phyloP scores from a whole-genome alignment of 1,284 basidiomycete species.

The Ustilago tritici region DNA sequence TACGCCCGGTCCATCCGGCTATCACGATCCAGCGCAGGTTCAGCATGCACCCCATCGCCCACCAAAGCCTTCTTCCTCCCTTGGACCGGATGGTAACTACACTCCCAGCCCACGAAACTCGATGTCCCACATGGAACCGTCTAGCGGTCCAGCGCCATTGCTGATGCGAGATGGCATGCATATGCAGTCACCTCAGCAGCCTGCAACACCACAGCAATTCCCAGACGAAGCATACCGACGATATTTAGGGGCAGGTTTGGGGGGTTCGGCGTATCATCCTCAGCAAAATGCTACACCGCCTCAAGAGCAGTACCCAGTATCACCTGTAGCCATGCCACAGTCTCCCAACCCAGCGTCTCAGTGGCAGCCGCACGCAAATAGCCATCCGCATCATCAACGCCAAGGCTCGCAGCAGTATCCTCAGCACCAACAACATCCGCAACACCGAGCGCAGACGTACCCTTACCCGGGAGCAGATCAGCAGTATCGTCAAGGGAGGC shows the following conservation, averaged over 20 bases:
- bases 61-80: constrained; percentile 33
- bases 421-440: constrained; percentile 19
- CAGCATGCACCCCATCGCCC: constrained; percentile 37
- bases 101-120: constrained; percentile 23
- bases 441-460: constrained; percentile 26
- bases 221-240: constrained; percentile 13
- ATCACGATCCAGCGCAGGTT: constrained; percentile 15
- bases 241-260: constrained; percentile 10
- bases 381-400: constrained; percentile 4
- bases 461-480: constrained; percentile 17
- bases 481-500: constrained; percentile 1
- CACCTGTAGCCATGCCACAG: constrained; percentile 10
- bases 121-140: constrained; percentile 10
- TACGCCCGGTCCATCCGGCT: constrained; percentile 9
- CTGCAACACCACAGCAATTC: constrained; percentile 3
- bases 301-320: constrained; percentile 14
- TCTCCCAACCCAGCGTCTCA: constrained; percentile 9
- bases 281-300: constrained; percentile 3
- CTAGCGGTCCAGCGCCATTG: constrained; percentile 14
- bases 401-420: constrained; percentile 16
- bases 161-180: constrained; percentile 2
- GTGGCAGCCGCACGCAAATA: constrained; percentile 16
- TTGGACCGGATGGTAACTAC: constrained; percentile 20
- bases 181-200: constrained; percentile 21
- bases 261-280: constrained; percentile 6